A percentile compares a stretch with the other conserved stretches of the same genome.
These are phyloP conservation scores for Boehmeria nivea DNA, from an alignment of 306 rosid species.

Conservation along the genomic window DNA sequence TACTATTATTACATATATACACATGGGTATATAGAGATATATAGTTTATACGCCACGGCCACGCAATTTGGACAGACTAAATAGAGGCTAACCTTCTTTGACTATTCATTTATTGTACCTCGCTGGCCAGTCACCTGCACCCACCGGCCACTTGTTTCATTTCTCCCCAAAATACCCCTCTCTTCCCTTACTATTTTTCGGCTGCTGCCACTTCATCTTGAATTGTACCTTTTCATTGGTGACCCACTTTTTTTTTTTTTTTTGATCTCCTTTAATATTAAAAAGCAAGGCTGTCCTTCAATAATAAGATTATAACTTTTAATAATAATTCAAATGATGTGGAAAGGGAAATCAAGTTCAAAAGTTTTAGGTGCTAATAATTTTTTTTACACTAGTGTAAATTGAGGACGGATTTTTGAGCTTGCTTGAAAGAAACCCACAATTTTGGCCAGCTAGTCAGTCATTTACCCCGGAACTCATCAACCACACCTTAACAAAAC, in stretches of 20 bases:
- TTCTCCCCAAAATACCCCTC: background rate
- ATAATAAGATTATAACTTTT: too few species aligned
- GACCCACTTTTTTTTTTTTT: background rate
- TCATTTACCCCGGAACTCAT: background rate
- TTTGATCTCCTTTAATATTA: too few species aligned
- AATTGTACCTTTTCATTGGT: background rate
- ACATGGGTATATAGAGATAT: too few species aligned
- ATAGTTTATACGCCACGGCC: too few species aligned
- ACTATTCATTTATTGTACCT: slow-evolving; percentile 19
- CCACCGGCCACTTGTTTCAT: slow-evolving; percentile 17
- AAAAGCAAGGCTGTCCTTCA: too few species aligned
- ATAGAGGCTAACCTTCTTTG: background rate
- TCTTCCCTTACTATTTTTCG: background rate
- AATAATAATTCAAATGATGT: too few species aligned
- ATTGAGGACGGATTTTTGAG: too few species aligned
- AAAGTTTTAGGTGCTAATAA: too few species aligned
- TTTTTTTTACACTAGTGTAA: too few species aligned
- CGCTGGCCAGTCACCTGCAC: slow-evolving; percentile 23
- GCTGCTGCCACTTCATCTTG: background rate
- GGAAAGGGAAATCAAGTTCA: too few species aligned
- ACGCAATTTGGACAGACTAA: too few species aligned
- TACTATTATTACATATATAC: background rate
- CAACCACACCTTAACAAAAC: background rate
- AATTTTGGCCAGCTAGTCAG: background rate
- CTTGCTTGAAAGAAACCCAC: slow-evolving; percentile 1